phyloP scores from a whole-genome alignment of 208 protist species.

The Leishmania lainsoni region DNA sequence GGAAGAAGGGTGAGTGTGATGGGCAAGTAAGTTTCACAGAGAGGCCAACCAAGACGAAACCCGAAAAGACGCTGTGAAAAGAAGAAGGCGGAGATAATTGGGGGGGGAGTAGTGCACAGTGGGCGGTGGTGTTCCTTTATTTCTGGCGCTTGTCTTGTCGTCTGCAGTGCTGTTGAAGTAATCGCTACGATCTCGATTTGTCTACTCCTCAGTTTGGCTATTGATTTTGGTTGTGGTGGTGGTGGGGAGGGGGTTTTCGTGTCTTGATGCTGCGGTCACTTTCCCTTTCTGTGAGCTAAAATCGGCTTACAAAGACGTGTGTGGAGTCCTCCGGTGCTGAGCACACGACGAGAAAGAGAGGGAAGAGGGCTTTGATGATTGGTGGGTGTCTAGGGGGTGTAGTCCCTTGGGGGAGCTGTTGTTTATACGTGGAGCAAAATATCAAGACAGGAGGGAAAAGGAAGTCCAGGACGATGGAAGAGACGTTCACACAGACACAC shows the following conservation, averaged over 20 bases:
- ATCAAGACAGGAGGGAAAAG: neutral
- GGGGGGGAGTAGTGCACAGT: neutral
- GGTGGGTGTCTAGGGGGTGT: neutral
- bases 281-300: neutral
- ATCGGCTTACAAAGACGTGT: neutral
- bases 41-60: neutral
- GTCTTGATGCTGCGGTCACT: neutral
- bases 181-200: neutral
- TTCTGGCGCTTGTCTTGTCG: neutral
- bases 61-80: neutral
- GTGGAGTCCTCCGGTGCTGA: neutral
- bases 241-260: neutral
- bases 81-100: neutral
- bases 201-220: neutral
- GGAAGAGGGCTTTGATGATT: neutral
- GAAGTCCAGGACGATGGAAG: neutral
- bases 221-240: neutral
- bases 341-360: neutral
- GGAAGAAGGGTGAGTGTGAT: neutral
- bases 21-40: neutral
- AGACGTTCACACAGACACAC: neutral
- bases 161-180: too few species aligned
- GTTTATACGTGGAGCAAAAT: neutral
- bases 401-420: neutral
- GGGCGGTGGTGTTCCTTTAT: neutral